Percentiles rank a stretch among this genome's conserved stretches.
These are phyloP conservation scores for Micromonas pusilla DNA, from an alignment of 139 green algal genomes.

Conservation along the genomic window DNA sequence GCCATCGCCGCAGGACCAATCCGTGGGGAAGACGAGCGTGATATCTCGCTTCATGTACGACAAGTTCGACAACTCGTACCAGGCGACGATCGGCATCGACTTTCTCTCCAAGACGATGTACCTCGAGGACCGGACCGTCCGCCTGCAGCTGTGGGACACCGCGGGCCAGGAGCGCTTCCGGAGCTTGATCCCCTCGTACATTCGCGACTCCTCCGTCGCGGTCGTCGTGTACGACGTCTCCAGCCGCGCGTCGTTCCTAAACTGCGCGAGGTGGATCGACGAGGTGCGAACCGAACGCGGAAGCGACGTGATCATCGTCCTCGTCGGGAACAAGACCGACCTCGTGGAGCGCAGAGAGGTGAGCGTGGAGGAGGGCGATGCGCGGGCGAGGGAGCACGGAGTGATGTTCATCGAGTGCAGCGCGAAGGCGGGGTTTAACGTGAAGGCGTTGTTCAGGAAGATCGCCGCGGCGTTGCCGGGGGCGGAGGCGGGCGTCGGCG, in stretches of 20 bases:
- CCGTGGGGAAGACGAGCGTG: constrained; percentile 88
- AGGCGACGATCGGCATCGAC: constrained; percentile 99
- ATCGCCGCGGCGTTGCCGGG: constrained; percentile 92
- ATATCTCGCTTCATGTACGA: constrained; percentile 99
- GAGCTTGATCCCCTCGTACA: constrained; percentile 95
- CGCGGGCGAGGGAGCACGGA: constrained; percentile 78
- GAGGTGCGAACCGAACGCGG: constrained; percentile 93
- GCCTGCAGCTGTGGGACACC: constrained; percentile 98
- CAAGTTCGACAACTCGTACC: constrained; percentile 99
- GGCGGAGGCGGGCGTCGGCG: constrained; percentile 62
- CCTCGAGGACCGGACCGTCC: constrained; percentile 93
- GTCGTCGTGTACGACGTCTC: constrained; percentile 98
- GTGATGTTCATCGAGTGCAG: constrained; percentile 99
- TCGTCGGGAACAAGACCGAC: constrained; percentile 99
- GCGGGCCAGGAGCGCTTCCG: constrained; percentile 96
- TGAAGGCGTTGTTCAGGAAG: constrained; percentile 98
- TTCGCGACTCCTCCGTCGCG: constrained; percentile 92
- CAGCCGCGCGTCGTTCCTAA: constrained; percentile 90
- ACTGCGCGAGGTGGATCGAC: constrained; percentile 92
- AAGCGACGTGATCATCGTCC: constrained; percentile 95
- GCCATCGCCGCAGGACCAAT: constrained; percentile 41
- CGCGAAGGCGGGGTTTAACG: constrained; percentile 98
- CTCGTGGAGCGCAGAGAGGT: constrained; percentile 91
- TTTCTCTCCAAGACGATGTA: constrained; percentile 99
- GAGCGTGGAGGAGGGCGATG: constrained; percentile 89